These are phyloP conservation scores for Thraustochytrium sp. DNA, from an alignment of 352 stramenopile genomes.

Conservation along the genomic window DNA sequence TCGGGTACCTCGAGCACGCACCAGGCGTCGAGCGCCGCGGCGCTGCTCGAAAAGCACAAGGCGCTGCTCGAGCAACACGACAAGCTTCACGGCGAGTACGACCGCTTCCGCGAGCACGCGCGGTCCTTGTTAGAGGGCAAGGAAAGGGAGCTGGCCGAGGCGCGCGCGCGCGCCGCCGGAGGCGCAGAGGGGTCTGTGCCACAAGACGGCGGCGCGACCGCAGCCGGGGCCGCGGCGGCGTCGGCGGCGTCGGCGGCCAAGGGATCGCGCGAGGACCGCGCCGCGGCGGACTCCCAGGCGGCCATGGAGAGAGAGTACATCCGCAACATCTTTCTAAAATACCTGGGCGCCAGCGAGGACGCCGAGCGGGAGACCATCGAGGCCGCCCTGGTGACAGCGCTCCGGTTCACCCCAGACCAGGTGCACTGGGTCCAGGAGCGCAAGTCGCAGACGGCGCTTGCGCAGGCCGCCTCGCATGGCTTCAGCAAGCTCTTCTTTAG, in stretches of 20 bases:
- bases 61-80: background rate
- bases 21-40: background rate
- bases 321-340: constrained; percentile 40
- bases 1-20: background rate
- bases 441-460: background rate
- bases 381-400: constrained; percentile 17
- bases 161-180: no score
- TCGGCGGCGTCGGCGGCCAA: background rate
- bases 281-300: background rate
- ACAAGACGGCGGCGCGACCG: background rate
- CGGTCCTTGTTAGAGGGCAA: background rate
- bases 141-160: background rate
- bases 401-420: constrained; percentile 2
- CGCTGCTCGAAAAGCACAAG: background rate
- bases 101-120: constrained; percentile 13
- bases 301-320: constrained; percentile 15
- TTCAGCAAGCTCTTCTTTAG: background rate
- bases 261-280: background rate
- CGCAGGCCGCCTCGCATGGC: background rate
- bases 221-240: background rate
- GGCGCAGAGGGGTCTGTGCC: background rate
- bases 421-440: constrained; percentile 18
- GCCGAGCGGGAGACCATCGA: constrained; percentile 2
- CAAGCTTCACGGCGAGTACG: constrained; percentile 21
- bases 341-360: background rate